Evolutionary conservation across 2,329 filamentous ascomycete genomes (phyloP), one percentile per base, ranked within the genome.

Genomic region (Colletotrichum gloeosporioides): DNA sequence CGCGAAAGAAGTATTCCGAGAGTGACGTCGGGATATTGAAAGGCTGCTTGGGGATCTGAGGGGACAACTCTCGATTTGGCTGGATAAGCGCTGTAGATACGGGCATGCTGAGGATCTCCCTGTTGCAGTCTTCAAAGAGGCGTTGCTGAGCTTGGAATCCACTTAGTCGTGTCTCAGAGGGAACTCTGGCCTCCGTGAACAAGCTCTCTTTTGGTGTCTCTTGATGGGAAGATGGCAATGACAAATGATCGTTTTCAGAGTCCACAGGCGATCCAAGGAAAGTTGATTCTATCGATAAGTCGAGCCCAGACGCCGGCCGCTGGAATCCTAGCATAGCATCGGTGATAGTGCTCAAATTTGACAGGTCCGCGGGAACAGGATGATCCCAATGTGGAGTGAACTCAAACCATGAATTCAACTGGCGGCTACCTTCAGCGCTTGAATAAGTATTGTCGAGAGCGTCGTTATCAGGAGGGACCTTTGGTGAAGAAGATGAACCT

Each of bases 1-100:
- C 78, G 3, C 72, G 71, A 44, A 80, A 79, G 66, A 80, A 80
- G 36, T 79, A 80, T 6, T 79, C 75, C 63, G 25, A 80, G 25
- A 29, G 62, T 0, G 78, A 70, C 0, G 77, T 78, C 1, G 78
- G 67, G 5, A 79, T 53, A 9, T 76, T 75, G 63, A 68, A 76
- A 4, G 78, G 39, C 13, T 79, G 69, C 6, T 68, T 55, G 0
- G 76, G 77, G 1, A 65, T 27, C 0, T 13, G 15, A 0, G 5
- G 0, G 16, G 15, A 0, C 1, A 57, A 22, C 10, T 67, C 59
- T 1, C 31, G 59, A 32, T 16, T n/a, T 4, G 31, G 4, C 29
- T 61, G 49, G 6, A 27, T 1, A 0, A 55, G 64, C 0, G 39
- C 27, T 8, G 10, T 10, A 2, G 44, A 22, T 8, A 15, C 32